Base-by-base conservation (phyloP, 2,329 filamentous ascomycete genomes). In the Diaporthe vaccinii region DNA sequence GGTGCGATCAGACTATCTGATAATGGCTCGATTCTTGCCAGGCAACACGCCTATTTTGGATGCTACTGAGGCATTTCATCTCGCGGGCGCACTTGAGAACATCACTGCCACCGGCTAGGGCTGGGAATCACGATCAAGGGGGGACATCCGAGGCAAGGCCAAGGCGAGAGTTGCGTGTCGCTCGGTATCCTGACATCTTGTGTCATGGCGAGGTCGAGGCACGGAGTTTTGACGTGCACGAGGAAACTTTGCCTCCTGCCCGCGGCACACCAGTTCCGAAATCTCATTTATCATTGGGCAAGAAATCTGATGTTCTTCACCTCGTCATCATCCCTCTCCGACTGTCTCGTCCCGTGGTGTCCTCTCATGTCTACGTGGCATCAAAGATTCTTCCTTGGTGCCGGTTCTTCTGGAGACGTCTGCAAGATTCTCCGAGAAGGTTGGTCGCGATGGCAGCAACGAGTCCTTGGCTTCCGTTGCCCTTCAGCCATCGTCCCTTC, bases 301-400 rank as follows among this genome's bases (percentile, higher is more conserved):
- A 22, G 65, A 55, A 34, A 41, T 69, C 65, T 41, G 65, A 69
- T 69, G 49, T 69, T 69, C 49, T 69, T 69, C 65, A 69, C n/a
- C 65, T 55, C 49, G 65, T 69, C 49, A 46, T 55, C 65, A 55
- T 69, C 49, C 34, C 65, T 69, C 34, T 49, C 41, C 34, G 49
- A 22, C 34, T 69, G 31, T 69, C 31, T 69, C 65, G 36, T 53
- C 65, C 65, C 34, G 49, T 55, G n/a, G 34, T 69, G 34, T 69
- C 49, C 65, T 69, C 46, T 69, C 65, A 69, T 55, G 65, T 69
- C 65, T 55, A 22, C 65, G 15, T 41, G 65, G 49, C 49, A 69
- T 41, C 49, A 69, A 41, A 55, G n/a, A 51, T 69, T 55, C 65
- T 25, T 55, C 36, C 31, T 31, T n/a, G 46, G 34, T 69, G 34